Percentiles rank a stretch among this genome's conserved stretches.
These are phyloP conservation scores for Cinnamomum micranthum DNA, from an alignment of 164 flowering plant genomes.

Conservation along the genomic window DNA sequence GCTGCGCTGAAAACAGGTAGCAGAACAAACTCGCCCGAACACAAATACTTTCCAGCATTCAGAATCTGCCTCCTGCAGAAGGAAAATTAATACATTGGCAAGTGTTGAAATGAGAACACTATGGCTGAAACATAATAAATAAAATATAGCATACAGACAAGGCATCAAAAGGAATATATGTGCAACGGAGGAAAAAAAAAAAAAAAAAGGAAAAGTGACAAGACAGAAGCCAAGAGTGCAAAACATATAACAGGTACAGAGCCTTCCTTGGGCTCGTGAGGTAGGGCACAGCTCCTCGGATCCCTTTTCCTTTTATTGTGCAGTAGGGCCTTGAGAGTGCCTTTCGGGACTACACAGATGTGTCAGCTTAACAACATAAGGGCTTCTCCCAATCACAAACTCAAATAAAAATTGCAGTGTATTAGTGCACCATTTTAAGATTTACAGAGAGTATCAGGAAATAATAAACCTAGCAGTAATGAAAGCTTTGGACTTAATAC, in stretches of 20 bases:
- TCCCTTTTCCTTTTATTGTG: background rate
- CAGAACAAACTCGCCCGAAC: no score
- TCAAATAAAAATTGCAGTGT: slow-evolving; percentile 9
- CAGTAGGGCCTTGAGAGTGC: background rate
- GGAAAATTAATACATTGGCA: no score
- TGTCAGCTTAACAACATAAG: background rate
- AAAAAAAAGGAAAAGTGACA: background rate
- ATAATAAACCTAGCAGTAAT: background rate
- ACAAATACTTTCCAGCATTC: no score
- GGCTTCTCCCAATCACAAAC: slow-evolving; percentile 8
- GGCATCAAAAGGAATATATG: background rate
- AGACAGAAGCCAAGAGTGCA: background rate
- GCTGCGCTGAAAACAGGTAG: no score
- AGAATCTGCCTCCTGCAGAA: no score
- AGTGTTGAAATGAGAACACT: background rate
- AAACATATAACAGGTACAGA: background rate
- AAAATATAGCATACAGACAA: background rate
- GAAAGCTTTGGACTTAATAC: slow-evolving; percentile 17
- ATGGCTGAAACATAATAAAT: no score
- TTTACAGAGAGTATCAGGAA: slow-evolving; percentile 18
- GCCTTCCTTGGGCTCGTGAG: background rate
- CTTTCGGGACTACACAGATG: background rate
- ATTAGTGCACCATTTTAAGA: slow-evolving; percentile 17
- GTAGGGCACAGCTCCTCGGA: background rate
- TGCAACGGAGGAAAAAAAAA: background rate